phyloP scores from a whole-genome alignment of 352 stramenopile genomes.

The Phytophthora multivora region DNA sequence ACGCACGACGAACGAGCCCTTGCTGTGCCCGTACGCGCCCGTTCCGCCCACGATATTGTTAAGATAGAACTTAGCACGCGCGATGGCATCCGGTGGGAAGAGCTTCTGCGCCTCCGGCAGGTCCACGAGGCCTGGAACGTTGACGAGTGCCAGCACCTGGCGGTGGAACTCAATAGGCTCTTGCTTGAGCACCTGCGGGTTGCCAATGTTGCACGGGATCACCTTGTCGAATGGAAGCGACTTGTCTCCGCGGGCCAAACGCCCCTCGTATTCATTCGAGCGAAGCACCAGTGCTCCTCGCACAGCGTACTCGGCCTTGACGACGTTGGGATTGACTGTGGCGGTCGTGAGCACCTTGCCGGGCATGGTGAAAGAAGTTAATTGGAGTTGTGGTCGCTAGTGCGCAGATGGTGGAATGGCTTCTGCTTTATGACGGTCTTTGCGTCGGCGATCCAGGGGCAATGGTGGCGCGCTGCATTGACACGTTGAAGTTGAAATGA shows the following conservation, averaged over 20 bases:
- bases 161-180: conserved; percentile 94
- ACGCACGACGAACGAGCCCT: conserved; percentile 87
- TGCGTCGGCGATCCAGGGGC: conserved; percentile 2
- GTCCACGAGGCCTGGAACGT: conserved; percentile 88
- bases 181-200: conserved; percentile 59
- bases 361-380: neutral
- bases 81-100: conserved; percentile 89
- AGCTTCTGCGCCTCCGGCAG: conserved; percentile 72
- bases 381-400: neutral
- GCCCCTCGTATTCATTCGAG: conserved; percentile 77
- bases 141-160: conserved; percentile 92
- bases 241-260: conserved; percentile 62
- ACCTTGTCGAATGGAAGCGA: conserved; percentile 78
- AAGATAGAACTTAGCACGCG: conserved; percentile 88
- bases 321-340: conserved; percentile 71
- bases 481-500: conserved; percentile 3
- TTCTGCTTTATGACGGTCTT: neutral
- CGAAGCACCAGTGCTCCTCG: conserved; percentile 86
- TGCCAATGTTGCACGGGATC: conserved; percentile 17
- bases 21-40: conserved; percentile 93
- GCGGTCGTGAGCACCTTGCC: conserved; percentile 11
- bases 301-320: conserved; percentile 89
- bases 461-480: conserved; percentile 2
- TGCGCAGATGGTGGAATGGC: neutral
- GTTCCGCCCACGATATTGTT: conserved; percentile 86